phyloP scores from a whole-genome alignment of 352 stramenopile genomes.

The Aphanomyces euteiches region DNA sequence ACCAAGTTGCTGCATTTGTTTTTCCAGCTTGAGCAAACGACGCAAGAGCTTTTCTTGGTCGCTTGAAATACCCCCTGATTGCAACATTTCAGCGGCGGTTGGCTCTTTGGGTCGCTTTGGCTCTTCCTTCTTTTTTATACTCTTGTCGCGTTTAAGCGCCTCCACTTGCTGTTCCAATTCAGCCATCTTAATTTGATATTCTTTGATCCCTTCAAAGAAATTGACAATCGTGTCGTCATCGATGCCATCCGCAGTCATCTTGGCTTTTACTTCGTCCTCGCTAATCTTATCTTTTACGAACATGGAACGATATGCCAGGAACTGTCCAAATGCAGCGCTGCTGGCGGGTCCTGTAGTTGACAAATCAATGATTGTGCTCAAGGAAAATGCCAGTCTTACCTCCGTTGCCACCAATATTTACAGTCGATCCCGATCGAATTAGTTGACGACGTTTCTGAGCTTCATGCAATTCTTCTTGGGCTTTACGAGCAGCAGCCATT shows the following conservation, averaged over 20 bases:
- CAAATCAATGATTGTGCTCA: no score
- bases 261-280: conserved; percentile 70
- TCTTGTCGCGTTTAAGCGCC: conserved; percentile 62
- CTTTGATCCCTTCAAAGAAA: conserved; percentile 82
- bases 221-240: conserved; percentile 64
- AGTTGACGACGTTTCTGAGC: conserved; percentile 26
- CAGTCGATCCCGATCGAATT: conserved; percentile 16
- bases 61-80: conserved; percentile 34
- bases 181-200: conserved; percentile 78
- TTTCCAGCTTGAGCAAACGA: conserved; percentile 77
- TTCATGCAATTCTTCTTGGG: conserved; percentile 24
- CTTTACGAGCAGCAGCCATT: conserved; percentile 23
- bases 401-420: not conserved
- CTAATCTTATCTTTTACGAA: conserved; percentile 60
- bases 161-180: conserved; percentile 74
- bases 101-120: not conserved
- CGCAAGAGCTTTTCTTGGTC: conserved; percentile 77
- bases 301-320: conserved; percentile 27
- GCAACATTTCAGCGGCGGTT: not conserved
- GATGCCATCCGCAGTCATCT: conserved; percentile 79
- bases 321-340: conserved; percentile 15
- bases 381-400: not conserved
- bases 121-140: not conserved
- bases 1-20: conserved; percentile 76
- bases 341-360: no score